A percentile compares a stretch with the other conserved stretches of the same genome.
Evolutionary conservation across 225 moss, liverwort and hornwort species (phyloP).

Genomic region (Marchantia polymorpha): DNA sequence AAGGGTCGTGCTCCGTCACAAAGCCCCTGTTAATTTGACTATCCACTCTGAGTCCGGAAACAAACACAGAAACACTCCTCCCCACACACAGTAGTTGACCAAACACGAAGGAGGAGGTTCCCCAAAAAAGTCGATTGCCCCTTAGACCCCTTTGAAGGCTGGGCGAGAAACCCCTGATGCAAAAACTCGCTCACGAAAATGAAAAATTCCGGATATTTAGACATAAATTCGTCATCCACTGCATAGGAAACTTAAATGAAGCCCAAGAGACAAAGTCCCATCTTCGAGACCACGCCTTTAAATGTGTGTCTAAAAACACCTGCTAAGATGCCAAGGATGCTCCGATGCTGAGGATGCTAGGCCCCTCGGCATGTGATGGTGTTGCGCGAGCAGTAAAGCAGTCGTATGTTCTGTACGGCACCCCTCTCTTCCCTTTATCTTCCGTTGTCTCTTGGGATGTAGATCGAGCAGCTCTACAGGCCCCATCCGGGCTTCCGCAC

Average conservation of each 20-base stretch:
- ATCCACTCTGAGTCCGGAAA: not conserved
- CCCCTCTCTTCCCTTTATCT: not conserved
- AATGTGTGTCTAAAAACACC: too few relatives aligned
- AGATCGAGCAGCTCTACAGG: not conserved
- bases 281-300: not conserved
- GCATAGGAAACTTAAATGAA: not conserved
- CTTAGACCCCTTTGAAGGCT: not conserved
- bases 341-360: too few relatives aligned
- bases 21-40: not conserved
- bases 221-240: constrained; percentile 1
- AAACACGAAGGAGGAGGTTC: not conserved
- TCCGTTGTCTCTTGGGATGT: constrained; percentile 3
- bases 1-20: not conserved
- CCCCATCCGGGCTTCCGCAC: not conserved
- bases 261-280: not conserved
- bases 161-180: not conserved
- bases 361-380: too few relatives aligned
- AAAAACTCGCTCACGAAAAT: constrained; percentile 5
- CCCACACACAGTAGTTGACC: not conserved
- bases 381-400: too few relatives aligned
- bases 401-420: too few relatives aligned
- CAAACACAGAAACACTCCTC: not conserved
- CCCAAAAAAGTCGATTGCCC: not conserved
- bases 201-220: not conserved
- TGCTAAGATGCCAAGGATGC: too few relatives aligned